phyloP scores from a whole-genome alignment of 345 rosid species.

The Eucalyptus melliodora region DNA sequence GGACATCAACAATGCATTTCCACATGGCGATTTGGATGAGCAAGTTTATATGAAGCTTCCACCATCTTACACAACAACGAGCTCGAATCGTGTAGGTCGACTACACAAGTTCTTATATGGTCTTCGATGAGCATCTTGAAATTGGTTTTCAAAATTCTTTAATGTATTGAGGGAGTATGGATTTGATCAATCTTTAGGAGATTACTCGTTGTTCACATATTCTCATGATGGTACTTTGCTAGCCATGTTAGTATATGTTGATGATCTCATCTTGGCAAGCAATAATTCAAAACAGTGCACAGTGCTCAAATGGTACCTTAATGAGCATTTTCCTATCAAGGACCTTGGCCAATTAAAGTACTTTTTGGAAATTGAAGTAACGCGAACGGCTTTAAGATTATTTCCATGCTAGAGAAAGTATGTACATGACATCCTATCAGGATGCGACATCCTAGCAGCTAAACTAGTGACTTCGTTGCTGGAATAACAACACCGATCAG shows the following conservation, averaged over 20 bases:
- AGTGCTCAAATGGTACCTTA: neutral
- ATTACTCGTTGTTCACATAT: neutral
- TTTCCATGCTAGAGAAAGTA: neutral
- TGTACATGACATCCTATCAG: neutral
- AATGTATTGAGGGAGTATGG: neutral
- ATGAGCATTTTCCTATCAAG: neutral
- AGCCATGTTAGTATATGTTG: neutral
- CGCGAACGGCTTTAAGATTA: too few relatives aligned
- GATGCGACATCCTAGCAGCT: neutral
- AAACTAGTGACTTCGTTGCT: neutral
- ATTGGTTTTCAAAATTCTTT: neutral
- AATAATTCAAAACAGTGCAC: neutral
- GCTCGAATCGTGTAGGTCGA: neutral
- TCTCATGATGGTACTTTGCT: neutral
- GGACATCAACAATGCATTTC: neutral
- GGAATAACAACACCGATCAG: neutral
- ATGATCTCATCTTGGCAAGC: neutral
- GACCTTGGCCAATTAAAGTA: neutral
- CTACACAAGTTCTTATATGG: neutral
- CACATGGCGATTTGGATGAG: neutral
- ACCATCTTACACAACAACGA: neutral
- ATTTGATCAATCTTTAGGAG: neutral
- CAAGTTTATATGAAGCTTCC: neutral
- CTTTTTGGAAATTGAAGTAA: neutral
- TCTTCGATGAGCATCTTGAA: neutral